These are phyloP conservation scores for Amniculicola lignicola DNA, from an alignment of 495 filamentous ascomycete genomes.

Conservation along the genomic window DNA sequence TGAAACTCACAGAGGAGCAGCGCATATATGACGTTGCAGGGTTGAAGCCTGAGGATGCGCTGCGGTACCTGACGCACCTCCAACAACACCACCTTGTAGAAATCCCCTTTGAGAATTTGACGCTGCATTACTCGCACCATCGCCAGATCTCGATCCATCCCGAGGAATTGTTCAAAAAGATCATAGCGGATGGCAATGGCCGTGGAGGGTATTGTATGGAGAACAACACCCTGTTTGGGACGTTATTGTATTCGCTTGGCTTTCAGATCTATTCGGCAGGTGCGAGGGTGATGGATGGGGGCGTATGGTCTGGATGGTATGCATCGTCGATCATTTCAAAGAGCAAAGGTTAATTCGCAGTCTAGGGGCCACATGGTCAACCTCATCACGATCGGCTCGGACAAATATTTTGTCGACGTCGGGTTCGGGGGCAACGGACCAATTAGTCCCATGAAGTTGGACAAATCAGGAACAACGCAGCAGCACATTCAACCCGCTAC, in stretches of 20 bases:
- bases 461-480: conserved; percentile 39
- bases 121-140: conserved; percentile 57
- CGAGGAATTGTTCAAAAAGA: conserved; percentile 59
- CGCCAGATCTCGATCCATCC: conserved; percentile 53
- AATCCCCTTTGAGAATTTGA: conserved; percentile 70
- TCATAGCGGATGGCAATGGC: conserved; percentile 52
- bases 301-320: conserved; percentile 37
- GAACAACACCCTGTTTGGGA: conserved; percentile 63
- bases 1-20: conserved; percentile 30
- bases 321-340: background rate
- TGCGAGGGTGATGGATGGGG: conserved; percentile 39
- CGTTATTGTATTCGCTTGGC: conserved; percentile 60
- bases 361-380: conserved; percentile 65
- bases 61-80: conserved; percentile 41
- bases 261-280: conserved; percentile 56
- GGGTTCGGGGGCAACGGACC: conserved; percentile 67
- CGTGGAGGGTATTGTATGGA: conserved; percentile 82
- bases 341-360: background rate
- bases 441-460: conserved; percentile 53
- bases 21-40: conserved; percentile 27
- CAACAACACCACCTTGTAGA: conserved; percentile 53
- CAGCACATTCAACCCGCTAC: conserved; percentile 48
- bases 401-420: conserved; percentile 63
- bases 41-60: conserved; percentile 16
- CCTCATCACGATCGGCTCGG: conserved; percentile 55